Conservation (phyloP, 805 yeast genomes). For the Debaryomyces hansenii region DNA sequence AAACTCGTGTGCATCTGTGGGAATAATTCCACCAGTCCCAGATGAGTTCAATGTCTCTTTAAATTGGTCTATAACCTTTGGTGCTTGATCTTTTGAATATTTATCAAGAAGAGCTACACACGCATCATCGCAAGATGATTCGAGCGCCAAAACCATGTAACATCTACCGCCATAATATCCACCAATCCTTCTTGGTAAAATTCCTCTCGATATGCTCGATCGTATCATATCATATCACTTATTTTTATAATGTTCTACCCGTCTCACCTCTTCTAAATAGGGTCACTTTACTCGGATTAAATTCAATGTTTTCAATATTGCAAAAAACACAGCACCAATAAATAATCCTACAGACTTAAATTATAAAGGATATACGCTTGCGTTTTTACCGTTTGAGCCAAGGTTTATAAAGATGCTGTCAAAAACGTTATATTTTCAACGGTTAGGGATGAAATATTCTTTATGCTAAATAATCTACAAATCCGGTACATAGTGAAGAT, state of each 20-base stretch:
- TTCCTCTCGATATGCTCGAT: background rate
- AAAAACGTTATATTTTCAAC: too few relatives aligned
- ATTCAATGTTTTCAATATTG: background rate
- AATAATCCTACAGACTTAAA: too few relatives aligned
- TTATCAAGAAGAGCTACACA: slow-evolving; percentile 80
- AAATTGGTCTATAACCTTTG: slow-evolving; percentile 55
- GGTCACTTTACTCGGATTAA: background rate
- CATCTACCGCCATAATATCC: slow-evolving; percentile 15
- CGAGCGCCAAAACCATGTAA: slow-evolving; percentile 80
- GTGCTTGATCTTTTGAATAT: slow-evolving; percentile 29
- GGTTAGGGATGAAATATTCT: too few relatives aligned
- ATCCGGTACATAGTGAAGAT: background rate
- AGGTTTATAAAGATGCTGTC: too few relatives aligned
- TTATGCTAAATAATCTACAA: too few relatives aligned
- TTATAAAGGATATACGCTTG: too few relatives aligned
- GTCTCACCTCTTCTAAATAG: too few relatives aligned
- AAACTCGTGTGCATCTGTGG: slow-evolving; percentile 78
- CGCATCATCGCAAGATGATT: slow-evolving; percentile 93
- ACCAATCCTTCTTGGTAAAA: too few relatives aligned
- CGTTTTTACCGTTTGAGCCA: too few relatives aligned
- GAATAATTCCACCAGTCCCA: slow-evolving; percentile 79
- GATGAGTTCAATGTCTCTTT: slow-evolving; percentile 68
- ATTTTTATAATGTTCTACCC: background rate
- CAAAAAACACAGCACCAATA: too few relatives aligned
- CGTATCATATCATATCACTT: slow-evolving; percentile 1